These are phyloP conservation scores for Saccharomycopsis babjevae DNA, from an alignment of 805 yeast genomes.

Conservation along the genomic window DNA sequence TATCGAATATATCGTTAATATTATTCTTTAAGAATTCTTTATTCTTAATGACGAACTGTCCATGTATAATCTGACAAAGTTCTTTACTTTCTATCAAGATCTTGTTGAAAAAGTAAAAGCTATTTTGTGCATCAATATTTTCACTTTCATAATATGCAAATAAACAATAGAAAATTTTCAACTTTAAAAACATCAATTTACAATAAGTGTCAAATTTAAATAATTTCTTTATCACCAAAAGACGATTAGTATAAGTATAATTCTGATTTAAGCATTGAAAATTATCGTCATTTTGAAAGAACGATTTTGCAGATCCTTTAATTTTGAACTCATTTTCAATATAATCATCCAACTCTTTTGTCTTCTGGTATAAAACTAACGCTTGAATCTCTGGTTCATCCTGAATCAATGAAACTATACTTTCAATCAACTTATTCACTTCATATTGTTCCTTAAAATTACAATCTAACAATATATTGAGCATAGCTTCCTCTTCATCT, in stretches of 20 bases:
- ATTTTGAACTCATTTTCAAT: neutral
- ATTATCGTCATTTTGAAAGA: neutral
- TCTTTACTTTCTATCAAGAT: neutral
- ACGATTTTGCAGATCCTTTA: neutral
- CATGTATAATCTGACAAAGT: neutral
- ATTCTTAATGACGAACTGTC: neutral
- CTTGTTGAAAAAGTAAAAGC: neutral
- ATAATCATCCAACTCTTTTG: neutral
- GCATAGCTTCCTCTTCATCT: neutral
- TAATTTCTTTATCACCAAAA: neutral
- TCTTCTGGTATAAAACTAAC: neutral
- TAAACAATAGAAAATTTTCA: neutral
- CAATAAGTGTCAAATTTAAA: neutral
- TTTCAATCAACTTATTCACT: neutral
- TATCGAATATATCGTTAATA: neutral
- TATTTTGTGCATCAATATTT: neutral
- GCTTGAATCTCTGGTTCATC: neutral
- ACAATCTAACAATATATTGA: neutral
- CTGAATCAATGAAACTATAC: neutral
- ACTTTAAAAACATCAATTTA: neutral
- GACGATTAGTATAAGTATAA: neutral
- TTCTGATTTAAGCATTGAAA: neutral
- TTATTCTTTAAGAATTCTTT: neutral
- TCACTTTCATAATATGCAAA: neutral
- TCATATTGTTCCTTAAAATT: neutral